Evolutionary conservation across 2,329 filamentous ascomycete genomes (phyloP).

Genomic region (Ceratocystis variospora): DNA sequence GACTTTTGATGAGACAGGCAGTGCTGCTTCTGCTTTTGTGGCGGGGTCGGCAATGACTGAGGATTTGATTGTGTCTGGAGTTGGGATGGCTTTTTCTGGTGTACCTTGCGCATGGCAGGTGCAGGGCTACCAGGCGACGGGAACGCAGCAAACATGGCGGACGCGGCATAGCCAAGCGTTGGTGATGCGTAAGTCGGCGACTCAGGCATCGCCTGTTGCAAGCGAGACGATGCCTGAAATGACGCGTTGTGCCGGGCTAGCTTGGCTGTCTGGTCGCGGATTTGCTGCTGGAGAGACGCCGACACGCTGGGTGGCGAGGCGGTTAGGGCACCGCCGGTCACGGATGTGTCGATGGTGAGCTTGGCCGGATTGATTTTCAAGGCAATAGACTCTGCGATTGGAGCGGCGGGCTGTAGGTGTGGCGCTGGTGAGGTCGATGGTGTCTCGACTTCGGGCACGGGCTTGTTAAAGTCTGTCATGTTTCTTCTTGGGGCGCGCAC

Average conservation of each 20-base stretch:
- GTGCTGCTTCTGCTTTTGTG: background rate
- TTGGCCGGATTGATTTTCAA: background rate
- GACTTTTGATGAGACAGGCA: background rate
- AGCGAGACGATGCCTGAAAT: background rate
- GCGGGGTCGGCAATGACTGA: background rate
- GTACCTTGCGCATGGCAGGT: background rate
- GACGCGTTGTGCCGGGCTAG: conserved; percentile 10
- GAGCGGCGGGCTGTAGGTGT: background rate
- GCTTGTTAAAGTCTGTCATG: background rate
- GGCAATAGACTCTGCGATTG: background rate
- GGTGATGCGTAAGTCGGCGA: conserved; percentile 3
- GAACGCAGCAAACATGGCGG: conserved; percentile 3
- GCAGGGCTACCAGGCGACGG: conserved; percentile 3
- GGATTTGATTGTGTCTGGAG: background rate
- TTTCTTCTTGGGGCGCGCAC: background rate
- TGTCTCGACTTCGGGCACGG: conserved; percentile 9
- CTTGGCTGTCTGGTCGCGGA: conserved; percentile 11
- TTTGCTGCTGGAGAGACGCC: conserved; percentile 3
- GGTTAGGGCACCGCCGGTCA: background rate
- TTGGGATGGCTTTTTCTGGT: background rate
- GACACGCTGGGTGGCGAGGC: background rate
- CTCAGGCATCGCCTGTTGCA: background rate
- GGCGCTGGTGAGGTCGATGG: conserved; percentile 4
- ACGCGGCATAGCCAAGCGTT: conserved; percentile 5
- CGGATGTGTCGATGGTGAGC: background rate